Evolutionary conservation across 257 asterid genomes (phyloP).

Genomic region (Linaria vulgaris): DNA sequence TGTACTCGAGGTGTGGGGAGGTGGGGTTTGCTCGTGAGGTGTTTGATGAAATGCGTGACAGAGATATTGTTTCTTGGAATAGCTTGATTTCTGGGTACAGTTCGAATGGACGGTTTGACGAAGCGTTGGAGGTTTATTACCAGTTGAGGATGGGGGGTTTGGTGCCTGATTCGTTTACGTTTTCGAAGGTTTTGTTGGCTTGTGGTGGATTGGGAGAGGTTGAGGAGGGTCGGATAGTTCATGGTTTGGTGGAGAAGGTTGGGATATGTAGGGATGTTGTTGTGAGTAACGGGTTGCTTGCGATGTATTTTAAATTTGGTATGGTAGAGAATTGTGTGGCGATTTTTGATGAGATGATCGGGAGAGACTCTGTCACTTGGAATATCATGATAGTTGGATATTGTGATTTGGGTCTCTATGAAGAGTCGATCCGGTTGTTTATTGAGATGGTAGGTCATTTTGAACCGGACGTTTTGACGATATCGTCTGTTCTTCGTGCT

Average conservation of each 20-base stretch:
- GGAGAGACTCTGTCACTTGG: conserved; percentile 68
- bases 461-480: conserved; percentile 64
- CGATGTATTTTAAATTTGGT: conserved; percentile 70
- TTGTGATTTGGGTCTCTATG: conserved; percentile 46
- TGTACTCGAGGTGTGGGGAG: conserved; percentile 57
- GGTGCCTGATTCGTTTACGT: conserved; percentile 54
- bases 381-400: conserved; percentile 71
- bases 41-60: conserved; percentile 63
- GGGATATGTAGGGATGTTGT: conserved; percentile 49
- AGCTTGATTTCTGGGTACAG: conserved; percentile 74
- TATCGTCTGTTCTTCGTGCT: conserved; percentile 65
- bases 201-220: conserved; percentile 63
- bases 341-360: conserved; percentile 59
- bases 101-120: conserved; percentile 60
- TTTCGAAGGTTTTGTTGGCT: conserved; percentile 52
- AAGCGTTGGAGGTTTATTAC: conserved; percentile 51
- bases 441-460: conserved; percentile 47
- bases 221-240: conserved; percentile 56
- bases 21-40: conserved; percentile 49
- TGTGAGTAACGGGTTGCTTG: conserved; percentile 60
- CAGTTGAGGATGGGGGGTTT: conserved; percentile 41
- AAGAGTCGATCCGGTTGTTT: conserved; percentile 54
- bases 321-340: conserved; percentile 39
- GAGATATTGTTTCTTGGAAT: conserved; percentile 84
- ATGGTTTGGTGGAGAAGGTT: conserved; percentile 60